A percentile compares a stretch with the other conserved stretches of the same genome.
phyloP scores from a whole-genome alignment of 1,284 basidiomycete genomes.

The Trametes pubescens region DNA sequence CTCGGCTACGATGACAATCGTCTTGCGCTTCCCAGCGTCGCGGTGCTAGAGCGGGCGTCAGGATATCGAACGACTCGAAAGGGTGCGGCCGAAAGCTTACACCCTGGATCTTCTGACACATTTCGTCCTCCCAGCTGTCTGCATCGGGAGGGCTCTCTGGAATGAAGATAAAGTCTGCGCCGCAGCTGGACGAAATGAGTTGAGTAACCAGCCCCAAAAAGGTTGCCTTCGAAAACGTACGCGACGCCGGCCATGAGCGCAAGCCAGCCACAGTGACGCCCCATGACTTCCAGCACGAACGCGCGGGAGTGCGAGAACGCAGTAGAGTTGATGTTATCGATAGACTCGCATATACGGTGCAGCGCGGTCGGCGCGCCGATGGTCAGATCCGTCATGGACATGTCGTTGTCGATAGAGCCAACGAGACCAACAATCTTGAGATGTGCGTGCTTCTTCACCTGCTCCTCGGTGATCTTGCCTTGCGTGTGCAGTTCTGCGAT shows the following conservation, averaged over 20 bases:
- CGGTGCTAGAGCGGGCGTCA: conserved; percentile 70
- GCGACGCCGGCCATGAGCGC: conserved; percentile 93
- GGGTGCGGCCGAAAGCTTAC: conserved; percentile 51
- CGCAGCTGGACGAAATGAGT: conserved; percentile 66
- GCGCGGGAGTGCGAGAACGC: conserved; percentile 96
- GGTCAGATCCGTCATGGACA: conserved; percentile 97
- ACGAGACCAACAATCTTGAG: conserved; percentile 97
- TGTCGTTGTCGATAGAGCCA: conserved; percentile 99
- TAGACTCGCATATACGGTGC: conserved; percentile 96
- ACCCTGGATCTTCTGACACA: conserved; percentile 88
- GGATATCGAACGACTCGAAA: conserved; percentile 1
- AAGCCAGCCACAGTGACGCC: conserved; percentile 97
- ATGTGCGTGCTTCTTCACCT: conserved; percentile 77
- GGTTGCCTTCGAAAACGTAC: conserved; percentile 46
- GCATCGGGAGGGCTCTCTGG: conserved; percentile 88
- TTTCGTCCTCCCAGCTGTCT: conserved; percentile 89
- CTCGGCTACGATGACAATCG: conserved; percentile 98
- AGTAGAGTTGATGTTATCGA: conserved; percentile 98
- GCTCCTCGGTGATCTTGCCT: conserved; percentile 81
- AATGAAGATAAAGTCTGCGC: conserved; percentile 98
- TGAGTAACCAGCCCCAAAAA: not conserved
- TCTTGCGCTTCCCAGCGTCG: conserved; percentile 93
- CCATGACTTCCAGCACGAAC: conserved; percentile 99
- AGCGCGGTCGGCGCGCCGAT: conserved; percentile 97
- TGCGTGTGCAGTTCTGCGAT: conserved; percentile 69